A percentile compares a stretch with the other conserved stretches of the same genome.
Conservation (phyloP, 129 eudicot genomes). For the Deinandra increscens region DNA sequence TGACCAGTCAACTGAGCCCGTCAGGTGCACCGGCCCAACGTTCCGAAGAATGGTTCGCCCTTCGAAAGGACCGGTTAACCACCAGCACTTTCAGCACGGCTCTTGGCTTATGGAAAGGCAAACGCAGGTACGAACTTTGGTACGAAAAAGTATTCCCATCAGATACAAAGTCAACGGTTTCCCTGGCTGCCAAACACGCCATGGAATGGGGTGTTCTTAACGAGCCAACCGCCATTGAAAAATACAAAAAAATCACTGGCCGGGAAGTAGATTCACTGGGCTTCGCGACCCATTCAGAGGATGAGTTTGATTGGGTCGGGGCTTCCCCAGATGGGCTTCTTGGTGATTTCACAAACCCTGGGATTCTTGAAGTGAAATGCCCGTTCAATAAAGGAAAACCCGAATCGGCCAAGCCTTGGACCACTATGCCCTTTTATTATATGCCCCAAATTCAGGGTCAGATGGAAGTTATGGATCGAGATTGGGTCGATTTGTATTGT, state of each 20-base stretch:
- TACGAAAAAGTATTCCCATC: constrained; percentile 65
- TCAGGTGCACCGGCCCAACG: constrained; percentile 69
- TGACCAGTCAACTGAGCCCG: constrained; percentile 42
- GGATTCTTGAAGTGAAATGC: constrained; percentile 91
- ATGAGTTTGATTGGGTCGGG: constrained; percentile 68
- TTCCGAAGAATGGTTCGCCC: constrained; percentile 90
- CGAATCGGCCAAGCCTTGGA: constrained; percentile 71
- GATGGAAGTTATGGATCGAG: constrained; percentile 97
- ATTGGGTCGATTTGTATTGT: constrained; percentile 93
- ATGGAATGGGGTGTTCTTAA: constrained; percentile 93
- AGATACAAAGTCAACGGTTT: constrained; percentile 27
- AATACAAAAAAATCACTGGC: constrained; percentile 76
- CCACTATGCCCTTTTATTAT: constrained; percentile 79
- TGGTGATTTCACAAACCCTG: constrained; percentile 56
- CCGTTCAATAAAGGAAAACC: constrained; percentile 95
- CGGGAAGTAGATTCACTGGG: constrained; percentile 75
- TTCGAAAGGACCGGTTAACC: constrained; percentile 84
- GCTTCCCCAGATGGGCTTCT: constrained; percentile 96
- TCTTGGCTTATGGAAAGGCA: constrained; percentile 92
- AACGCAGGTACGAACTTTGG: constrained; percentile 80
- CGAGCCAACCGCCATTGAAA: constrained; percentile 72
- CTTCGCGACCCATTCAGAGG: constrained; percentile 76
- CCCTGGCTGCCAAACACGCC: constrained; percentile 42
- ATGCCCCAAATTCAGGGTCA: constrained; percentile 99
- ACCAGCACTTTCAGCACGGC: constrained; percentile 97